Evolutionary conservation across 345 rosid species (phyloP), one percentile per base, ranked within the genome.

Genomic region (Draba incana): DNA sequence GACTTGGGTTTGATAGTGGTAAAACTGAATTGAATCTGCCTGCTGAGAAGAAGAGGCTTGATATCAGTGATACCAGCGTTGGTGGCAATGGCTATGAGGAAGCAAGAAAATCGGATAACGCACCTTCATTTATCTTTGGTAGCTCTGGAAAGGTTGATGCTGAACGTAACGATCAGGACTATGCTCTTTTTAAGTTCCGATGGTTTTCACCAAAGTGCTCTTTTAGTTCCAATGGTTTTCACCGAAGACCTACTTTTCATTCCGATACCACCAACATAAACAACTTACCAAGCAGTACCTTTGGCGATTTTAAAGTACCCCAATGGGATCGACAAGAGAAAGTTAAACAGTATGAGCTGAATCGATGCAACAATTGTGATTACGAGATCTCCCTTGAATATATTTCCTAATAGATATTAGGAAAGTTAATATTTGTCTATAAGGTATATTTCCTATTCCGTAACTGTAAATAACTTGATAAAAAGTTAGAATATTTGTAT

Each of bases 281-380:
- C 63, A 64, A 77, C 68, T 77, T 78, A 51, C 16, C 70, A 67
- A 62, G 65, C 48, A 69, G 72, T 42, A 73, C 73, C 51, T 77
- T 79, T 57, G 71, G 70, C 60, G 79, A 80, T 50, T 84, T 85
- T 39, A 66, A 63, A 53, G 54, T 74, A 51, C 88, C 88, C 3
- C 41, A 72, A 33, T 82, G 92, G 85, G 89, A 87, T 81, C 82
- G 46, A 33, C 79, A 68, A 68, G 82, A 77, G 25, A 86, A 83
- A 67, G 53, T 13, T 68, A 88, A 76, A 84, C 85, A 76, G 57
- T 61, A 53, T 62, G 82, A 77, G 76, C 76, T 63, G 57, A 55
- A 50, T 64, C 57, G 39, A 49, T 70, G 69, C n/a, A n/a, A n/a
- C n/a, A n/a, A n/a, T n/a, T n/a, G n/a, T n/a, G n/a, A n/a, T n/a